Evolutionary conservation across 2,329 filamentous ascomycete genomes (phyloP), one percentile per base, ranked within the genome.

Genomic region (Amesomyces nigricolor): DNA sequence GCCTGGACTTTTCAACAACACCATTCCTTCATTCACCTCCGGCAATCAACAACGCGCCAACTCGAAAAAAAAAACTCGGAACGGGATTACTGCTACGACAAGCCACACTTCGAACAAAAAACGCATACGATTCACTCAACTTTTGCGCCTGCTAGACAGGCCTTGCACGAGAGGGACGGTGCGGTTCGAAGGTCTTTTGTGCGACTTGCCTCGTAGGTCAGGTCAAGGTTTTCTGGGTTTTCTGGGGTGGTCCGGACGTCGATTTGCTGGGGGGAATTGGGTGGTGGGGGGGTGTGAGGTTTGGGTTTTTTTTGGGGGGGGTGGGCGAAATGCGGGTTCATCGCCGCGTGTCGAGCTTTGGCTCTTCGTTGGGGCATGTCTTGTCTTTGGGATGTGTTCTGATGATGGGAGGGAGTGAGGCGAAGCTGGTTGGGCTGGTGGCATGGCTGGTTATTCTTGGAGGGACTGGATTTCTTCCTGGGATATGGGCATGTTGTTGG

Each of bases 51-150:
- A 61, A 58, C 40, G 17, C 22, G 14, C 40, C 47, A 54, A 26
- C 22, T 26, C 35, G 29, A 4, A 19, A 19, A 19, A 19, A 19
- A 19, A 40, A 22, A 54, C 42, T 37, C 46, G 59, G 61, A 56
- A 61, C 63, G 58, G 53, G 64, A 66, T 66, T 62, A 66, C 64
- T 63, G 64, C 54, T 66, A 53, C 62, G 63, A 59, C 57, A 53
- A 39, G 48, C 8, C 30, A 44, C 55, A 45, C 37, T 26, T 45
- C 37, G 44, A 26, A 49, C 22, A n/a, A 22, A 5, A 22, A 3
- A 26, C 43, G 3, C 43, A 38, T 32, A 9, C 44, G 9, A 17
- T 35, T 26, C 22, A 26, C 22, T 40, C 39, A 40, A 42, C 11
- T 47, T 47, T 16, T 50, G 22, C 22, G 22, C 53, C 58, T 62